Base-by-base conservation (phyloP, 2,329 filamentous ascomycete species). In the Colletotrichum navitas region DNA sequence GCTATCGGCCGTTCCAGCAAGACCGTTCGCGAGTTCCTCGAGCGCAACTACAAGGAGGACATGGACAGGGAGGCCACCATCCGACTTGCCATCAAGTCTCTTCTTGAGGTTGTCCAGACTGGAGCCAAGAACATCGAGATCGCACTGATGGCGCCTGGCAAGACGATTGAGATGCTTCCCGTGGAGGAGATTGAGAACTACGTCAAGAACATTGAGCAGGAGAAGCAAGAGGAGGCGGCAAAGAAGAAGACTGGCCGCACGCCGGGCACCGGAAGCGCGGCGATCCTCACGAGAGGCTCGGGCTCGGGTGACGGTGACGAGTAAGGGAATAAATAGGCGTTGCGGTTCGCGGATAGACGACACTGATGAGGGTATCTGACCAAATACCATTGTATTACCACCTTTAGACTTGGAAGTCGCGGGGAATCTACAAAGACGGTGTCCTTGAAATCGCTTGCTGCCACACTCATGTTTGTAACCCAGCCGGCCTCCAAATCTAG, bases 81-180 rank as follows among this genome's bases (percentile, higher is more conserved):
- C 82, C 94, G 97, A 81, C 88, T 99, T 77, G 96, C 96, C 10
- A 97, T 99, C 87, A 99, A 99, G 88, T 99, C 96, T 49, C 89
- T 99, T 75, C 87, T 99, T 73, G 96, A 99, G 83, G 96, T 99
- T 65, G 96, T 99, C 74, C 96, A 99, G 85, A 99, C 96, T 3
- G 96, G 96, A 74, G 96, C 96, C 64, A 99, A 99, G 91, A 99
- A 99, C 84, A 99, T 99, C 79, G 96, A 99, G 86, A 98, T 99
- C 79, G 96, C 97, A 70, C 92, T 99, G 80, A 98, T 98, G 94
- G 93, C 94, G 10, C 95, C 96, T 8, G 95, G 94, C 63, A 94
- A 97, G 87, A 83, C 88, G 21, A 90, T 99, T 74, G 95, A 98
- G 87, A 95, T 97, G 91, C 89, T 99, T 76, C 94, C 94, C 2